Evolutionary conservation across 768 basidiomycete species (phyloP), one percentile per base, ranked within the genome.

Genomic region (Lyophyllum semitale): DNA sequence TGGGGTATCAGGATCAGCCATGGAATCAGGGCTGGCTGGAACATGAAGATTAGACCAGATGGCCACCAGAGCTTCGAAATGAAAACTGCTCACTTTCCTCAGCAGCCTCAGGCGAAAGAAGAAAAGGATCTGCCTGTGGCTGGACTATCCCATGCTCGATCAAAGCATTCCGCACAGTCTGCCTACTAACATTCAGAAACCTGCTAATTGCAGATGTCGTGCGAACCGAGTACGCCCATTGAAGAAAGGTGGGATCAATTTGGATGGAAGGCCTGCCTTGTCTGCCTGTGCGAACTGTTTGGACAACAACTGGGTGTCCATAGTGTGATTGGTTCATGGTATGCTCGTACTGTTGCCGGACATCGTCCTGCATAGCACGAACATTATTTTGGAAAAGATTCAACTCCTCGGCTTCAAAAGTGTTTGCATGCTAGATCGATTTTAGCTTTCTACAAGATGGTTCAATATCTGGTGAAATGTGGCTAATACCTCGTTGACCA

Each of bases 231-330:
- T 60, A 59, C 7, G 65, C 65, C 55, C 47, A 63, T 27, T 37
- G 20, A 1, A 67, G 57, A 25, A 53, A 66, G 2, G 57, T 49
- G 9, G 46, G 53, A 54, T 66, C 54, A 54, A 66, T 63, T 7
- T 33, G n/a, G 25, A 48, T 59, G 3, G 51, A 20, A n/a, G 62
- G 62, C 17, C 33, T 26, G 23, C 52, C 43, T n/a, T 30, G 26
- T 41, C 13, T 23, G 8, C 51, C 51, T 17, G 51, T 52, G 25
- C 30, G 35, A 22, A 32, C 29, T 15, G 26, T 33, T 15, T 52
- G 25, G 8, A 52, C 15, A 52, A 52, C 17, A 17, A 23, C 22
- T 29, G 51, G 51, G n/a, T 33, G 51, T 4, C 51, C 51, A 44
- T 52, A 23, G 27, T 52, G 51, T 6, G 51, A 52, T 17, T 42